A percentile compares a stretch with the other conserved stretches of the same genome.
Evolutionary conservation across 768 basidiomycete species (phyloP).

Genomic region (Leccinum aurantiacum): DNA sequence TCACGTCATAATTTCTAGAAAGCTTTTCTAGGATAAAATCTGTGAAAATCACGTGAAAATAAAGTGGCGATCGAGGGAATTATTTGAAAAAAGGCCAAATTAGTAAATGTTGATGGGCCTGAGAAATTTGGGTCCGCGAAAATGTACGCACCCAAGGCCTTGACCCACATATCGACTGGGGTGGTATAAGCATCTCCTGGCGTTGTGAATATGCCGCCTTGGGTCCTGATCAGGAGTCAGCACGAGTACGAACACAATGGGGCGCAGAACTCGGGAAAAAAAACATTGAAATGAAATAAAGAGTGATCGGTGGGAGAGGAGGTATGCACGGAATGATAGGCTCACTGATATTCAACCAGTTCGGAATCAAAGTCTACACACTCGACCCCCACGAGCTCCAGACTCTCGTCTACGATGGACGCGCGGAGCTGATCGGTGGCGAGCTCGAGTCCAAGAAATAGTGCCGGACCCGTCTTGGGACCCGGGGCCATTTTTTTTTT

Average conservation of each 20-base stretch:
- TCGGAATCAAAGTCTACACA: slow-evolving; percentile 82
- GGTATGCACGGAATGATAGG: slow-evolving; percentile 19
- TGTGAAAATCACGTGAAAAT: slow-evolving; percentile 36
- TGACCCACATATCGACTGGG: slow-evolving; percentile 90
- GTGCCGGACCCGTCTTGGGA: slow-evolving; percentile 44
- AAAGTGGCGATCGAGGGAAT: slow-evolving; percentile 33
- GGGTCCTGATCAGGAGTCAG: slow-evolving; percentile 54
- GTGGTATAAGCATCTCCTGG: slow-evolving; percentile 86
- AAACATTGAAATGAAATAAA: background rate
- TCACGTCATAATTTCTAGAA: slow-evolving; percentile 64
- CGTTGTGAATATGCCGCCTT: slow-evolving; percentile 83
- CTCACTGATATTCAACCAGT: slow-evolving; percentile 78
- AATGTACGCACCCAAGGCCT: slow-evolving; percentile 61
- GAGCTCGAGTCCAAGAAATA: slow-evolving; percentile 86
- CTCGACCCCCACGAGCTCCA: slow-evolving; percentile 82
- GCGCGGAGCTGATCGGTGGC: slow-evolving; percentile 83
- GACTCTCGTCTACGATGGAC: slow-evolving; percentile 77
- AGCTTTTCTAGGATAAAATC: slow-evolving; percentile 78
- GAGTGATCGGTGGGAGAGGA: slow-evolving; percentile 1
- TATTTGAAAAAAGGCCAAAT: slow-evolving; percentile 33
- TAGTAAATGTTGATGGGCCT: slow-evolving; percentile 37
- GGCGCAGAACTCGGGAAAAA: background rate
- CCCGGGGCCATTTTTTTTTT: slow-evolving; percentile 33
- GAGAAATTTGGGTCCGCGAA: slow-evolving; percentile 64
- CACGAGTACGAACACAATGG: slow-evolving; percentile 9